phyloP scores from a whole-genome alignment of 331 rosid genomes.

The Acacia pycnantha region DNA sequence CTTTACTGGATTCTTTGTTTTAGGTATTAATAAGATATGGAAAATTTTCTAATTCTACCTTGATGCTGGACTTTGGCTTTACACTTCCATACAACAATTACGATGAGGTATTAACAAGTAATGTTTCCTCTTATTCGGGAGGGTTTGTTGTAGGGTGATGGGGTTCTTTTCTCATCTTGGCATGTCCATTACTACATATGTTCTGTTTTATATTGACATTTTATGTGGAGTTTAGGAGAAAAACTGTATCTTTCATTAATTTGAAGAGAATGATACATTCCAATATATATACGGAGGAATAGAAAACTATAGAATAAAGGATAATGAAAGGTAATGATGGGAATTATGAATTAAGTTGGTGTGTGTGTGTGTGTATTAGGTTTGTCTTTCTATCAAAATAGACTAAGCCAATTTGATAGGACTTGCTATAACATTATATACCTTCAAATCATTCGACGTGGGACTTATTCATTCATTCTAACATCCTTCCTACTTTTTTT shows the following conservation, averaged over 20 bases:
- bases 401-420: too few relatives aligned
- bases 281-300: background rate
- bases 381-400: too few relatives aligned
- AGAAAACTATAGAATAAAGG: background rate
- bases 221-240: background rate
- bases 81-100: constrained; percentile 64
- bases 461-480: too few relatives aligned
- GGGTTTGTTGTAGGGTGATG: background rate
- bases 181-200: background rate
- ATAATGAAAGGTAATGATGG: too few relatives aligned
- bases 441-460: too few relatives aligned
- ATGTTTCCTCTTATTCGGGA: background rate
- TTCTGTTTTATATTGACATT: background rate
- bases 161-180: background rate
- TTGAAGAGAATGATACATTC: background rate
- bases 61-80: constrained; percentile 85
- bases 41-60: constrained; percentile 71
- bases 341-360: too few relatives aligned
- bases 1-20: constrained; percentile 20
- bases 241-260: background rate
- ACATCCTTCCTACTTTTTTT: too few relatives aligned
- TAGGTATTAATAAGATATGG: constrained; percentile 85
- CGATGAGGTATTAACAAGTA: constrained; percentile 54
- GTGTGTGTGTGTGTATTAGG: too few relatives aligned
- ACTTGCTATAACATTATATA: too few relatives aligned